Base-by-base conservation (phyloP, 345 rosid genomes). In the Salix viminalis region DNA sequence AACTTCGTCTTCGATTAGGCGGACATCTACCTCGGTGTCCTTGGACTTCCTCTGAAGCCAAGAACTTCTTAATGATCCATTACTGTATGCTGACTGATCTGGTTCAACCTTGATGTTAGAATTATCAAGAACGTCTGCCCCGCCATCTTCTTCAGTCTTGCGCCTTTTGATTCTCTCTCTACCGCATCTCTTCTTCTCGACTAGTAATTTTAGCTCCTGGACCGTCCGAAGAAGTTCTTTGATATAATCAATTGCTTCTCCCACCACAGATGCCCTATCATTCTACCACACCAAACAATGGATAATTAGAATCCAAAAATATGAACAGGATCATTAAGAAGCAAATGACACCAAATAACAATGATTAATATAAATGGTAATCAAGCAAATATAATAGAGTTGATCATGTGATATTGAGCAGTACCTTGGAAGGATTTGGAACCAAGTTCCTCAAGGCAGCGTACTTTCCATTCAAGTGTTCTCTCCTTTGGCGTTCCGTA, bases 11-110 rank as follows among this genome's bases (percentile, higher is more conserved):
- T 92, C 94, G 23, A 92, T 76, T 36, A 96, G 88, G 60, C 96
- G 91, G 54, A 96, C 97, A 79, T 96, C 96, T 3, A 93, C 92
- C 82, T 96, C 97, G 0, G 92, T 86, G 41, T 86, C 94, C 83
- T 88, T 91, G 5, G 99, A 90, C 77, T 93, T 93, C 83, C 97
- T 89, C 81, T 96, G 92, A 16, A 93, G 88, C 97, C 96, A 93
- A 60, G 97, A 91, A 83, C 91, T 91, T 76, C 98, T 90, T 67
- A 90, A 65, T 0, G 92, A 84, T 60, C 84, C 78, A 56, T 52
- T 74, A 9, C 78, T 88, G 67, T 84, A 87, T 74, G 41, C 11
- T 16, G 87, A 87, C 19, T 88, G 88, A 58, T 92, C 87, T 24
- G 82, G 86, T 39, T 88, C 86, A 1, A 82, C 76, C 70, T 89